Evolutionary conservation across 2,329 filamentous ascomycete genomes (phyloP), one percentile per base, ranked within the genome.

Genomic region (Aspergillus proliferans): DNA sequence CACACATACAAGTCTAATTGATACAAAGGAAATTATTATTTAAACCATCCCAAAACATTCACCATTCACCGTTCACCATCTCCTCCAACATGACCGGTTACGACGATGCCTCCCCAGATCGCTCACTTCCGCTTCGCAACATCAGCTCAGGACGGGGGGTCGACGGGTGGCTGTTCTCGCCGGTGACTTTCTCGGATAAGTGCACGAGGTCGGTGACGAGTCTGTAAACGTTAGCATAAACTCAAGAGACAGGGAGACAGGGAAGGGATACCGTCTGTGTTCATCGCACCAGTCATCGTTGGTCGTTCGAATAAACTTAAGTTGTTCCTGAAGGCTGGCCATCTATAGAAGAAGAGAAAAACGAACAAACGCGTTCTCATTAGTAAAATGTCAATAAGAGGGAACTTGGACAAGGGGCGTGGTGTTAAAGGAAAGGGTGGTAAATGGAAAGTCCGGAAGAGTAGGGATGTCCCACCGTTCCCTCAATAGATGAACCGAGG

Each of bases 251-350:
- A 3, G 18, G 10, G 24, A 45, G 14, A 21, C 33, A 39, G 7
- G 12, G 14, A 21, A 7, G n/a, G 6, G 5, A n/a, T 38, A 73
- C 71, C 67, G 70, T 52, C 58, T 58, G 53, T 74, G 67, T 47
- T 74, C 71, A 49, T 70, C 68, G 36, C 71, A 65, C 65, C 71
- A 71, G 52, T 70, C 71, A 49, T 73, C 71, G 55, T 68, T 73
- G 42, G 72, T 61, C 41, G 66, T 65, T 55, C 72, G 64, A 59
- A 75, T 67, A 57, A 74, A 66, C 51, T 71, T 69, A 69, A 74
- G 64, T 64, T 75, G 65, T 58, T 75, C 64, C 67, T 69, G 63
- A 53, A 73, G 73, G 64, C 72, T 74, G 49, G 73, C 73, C 68
- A 76, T 70, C 68, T 75, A 62, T 52, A 56, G 47, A 53, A 52